Percentiles rank a stretch among this genome's conserved stretches.
phyloP scores from a whole-genome alignment of 2,329 filamentous ascomycete genomes.

The Aureobasidium sp. region DNA sequence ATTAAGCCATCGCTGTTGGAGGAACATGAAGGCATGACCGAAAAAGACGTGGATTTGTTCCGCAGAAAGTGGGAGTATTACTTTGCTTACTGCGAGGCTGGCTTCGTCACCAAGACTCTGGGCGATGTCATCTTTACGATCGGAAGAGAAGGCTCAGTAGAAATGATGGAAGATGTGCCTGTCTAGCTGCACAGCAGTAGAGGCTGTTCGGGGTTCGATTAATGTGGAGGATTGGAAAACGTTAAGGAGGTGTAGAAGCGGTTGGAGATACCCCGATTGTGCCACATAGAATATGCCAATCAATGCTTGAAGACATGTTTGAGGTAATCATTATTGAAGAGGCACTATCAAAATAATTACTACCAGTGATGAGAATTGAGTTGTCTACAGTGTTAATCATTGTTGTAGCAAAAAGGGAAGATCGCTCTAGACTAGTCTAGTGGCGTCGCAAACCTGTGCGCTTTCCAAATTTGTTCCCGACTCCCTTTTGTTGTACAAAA shows the following conservation, averaged over 20 bases:
- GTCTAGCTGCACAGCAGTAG: neutral
- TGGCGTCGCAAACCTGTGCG: neutral
- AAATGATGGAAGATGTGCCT: constrained; percentile 63
- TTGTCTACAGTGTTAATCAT: too few relatives aligned
- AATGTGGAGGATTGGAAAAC: neutral
- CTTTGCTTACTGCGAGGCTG: constrained; percentile 66
- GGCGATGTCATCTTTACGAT: constrained; percentile 67
- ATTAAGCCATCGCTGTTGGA: constrained; percentile 52
- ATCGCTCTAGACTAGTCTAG: neutral
- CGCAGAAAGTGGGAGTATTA: constrained; percentile 70
- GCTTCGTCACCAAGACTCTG: constrained; percentile 61
- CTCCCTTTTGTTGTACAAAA: neutral
- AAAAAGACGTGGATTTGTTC: constrained; percentile 58
- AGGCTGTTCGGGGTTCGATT: neutral
- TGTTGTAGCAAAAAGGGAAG: neutral
- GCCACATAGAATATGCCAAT: neutral
- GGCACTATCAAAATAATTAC: neutral
- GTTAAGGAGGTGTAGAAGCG: neutral
- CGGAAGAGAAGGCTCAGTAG: constrained; percentile 53
- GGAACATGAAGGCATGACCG: constrained; percentile 50
- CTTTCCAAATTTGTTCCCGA: neutral
- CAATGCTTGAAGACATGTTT: neutral
- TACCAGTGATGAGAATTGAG: neutral
- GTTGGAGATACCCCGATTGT: neutral
- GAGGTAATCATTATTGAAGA: neutral